Percentiles rank a stretch among this genome's conserved stretches.
Conservation (phyloP, 805 yeast species). For the Barnettozyma pratensis region DNA sequence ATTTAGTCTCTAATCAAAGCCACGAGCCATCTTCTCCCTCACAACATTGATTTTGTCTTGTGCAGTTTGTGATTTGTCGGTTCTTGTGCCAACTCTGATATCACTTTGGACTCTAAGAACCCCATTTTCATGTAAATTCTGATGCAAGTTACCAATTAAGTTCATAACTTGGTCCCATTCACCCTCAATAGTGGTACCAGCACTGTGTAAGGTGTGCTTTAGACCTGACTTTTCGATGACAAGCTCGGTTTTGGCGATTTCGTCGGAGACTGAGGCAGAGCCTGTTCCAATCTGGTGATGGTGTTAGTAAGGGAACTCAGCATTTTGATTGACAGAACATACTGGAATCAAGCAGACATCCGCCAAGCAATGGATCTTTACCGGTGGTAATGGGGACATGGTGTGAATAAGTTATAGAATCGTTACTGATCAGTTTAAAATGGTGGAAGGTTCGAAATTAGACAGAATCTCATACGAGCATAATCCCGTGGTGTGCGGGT, state of each 20-base stretch:
- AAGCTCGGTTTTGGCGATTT: slow-evolving; percentile 66
- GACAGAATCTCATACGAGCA: background rate
- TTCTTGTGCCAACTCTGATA: slow-evolving; percentile 81
- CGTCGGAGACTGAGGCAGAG: slow-evolving; percentile 74
- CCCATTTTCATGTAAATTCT: slow-evolving; percentile 64
- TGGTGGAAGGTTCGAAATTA: background rate
- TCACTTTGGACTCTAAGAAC: slow-evolving; percentile 79
- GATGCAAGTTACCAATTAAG: slow-evolving; percentile 74
- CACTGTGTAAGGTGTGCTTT: slow-evolving; percentile 74
- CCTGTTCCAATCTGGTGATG: slow-evolving; percentile 65
- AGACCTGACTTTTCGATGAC: slow-evolving; percentile 58
- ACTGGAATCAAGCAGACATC: slow-evolving; percentile 84
- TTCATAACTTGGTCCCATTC: slow-evolving; percentile 89
- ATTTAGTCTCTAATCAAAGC: background rate
- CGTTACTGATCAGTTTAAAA: too few species aligned
- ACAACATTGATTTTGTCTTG: slow-evolving; percentile 69
- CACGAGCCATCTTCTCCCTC: slow-evolving; percentile 39
- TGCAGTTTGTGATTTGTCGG: slow-evolving; percentile 67
- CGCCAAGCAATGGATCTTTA: slow-evolving; percentile 64
- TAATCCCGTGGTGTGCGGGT: background rate
- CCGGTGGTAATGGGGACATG: slow-evolving; percentile 18
- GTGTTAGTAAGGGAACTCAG: slow-evolving; percentile 1
- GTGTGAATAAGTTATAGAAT: background rate
- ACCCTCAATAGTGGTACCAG: slow-evolving; percentile 88
- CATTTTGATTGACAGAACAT: slow-evolving; percentile 24